These are phyloP conservation scores for Volvox africanus DNA, from an alignment of 139 green algal species.

Conservation along the genomic window DNA sequence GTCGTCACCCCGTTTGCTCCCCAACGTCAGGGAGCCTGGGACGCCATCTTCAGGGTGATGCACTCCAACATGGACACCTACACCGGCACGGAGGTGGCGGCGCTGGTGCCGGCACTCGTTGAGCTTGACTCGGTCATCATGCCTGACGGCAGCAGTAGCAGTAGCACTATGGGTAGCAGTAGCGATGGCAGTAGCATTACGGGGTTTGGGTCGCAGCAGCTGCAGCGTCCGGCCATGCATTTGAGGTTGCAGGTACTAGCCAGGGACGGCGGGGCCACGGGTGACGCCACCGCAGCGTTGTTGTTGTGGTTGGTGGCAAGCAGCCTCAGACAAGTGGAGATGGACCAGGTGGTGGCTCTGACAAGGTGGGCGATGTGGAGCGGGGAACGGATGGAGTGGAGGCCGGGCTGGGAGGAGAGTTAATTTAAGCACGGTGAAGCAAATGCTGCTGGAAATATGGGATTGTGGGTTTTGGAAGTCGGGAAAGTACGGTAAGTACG, in stretches of 20 bases:
- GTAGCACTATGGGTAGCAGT: too few relatives aligned
- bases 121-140: background rate
- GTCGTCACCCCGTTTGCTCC: too few relatives aligned
- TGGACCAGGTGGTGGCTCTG: slow-evolving; percentile 17
- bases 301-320: slow-evolving; percentile 24
- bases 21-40: background rate
- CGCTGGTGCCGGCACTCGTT: slow-evolving; percentile 14
- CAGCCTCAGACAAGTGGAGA: background rate
- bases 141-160: background rate
- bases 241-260: background rate
- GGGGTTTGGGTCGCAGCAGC: background rate
- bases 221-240: slow-evolving; percentile 22
- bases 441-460: too few relatives aligned
- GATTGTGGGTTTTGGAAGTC: too few relatives aligned
- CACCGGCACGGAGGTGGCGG: background rate
- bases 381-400: background rate
- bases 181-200: background rate
- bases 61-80: background rate
- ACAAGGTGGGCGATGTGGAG: background rate
- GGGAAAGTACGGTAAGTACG: too few relatives aligned
- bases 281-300: slow-evolving; percentile 1
- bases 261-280: background rate
- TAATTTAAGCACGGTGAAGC: too few relatives aligned
- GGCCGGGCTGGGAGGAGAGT: background rate
- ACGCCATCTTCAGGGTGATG: background rate